Evolutionary conservation across 768 basidiomycete species (phyloP).

Genomic region (Lentinula raphanica): DNA sequence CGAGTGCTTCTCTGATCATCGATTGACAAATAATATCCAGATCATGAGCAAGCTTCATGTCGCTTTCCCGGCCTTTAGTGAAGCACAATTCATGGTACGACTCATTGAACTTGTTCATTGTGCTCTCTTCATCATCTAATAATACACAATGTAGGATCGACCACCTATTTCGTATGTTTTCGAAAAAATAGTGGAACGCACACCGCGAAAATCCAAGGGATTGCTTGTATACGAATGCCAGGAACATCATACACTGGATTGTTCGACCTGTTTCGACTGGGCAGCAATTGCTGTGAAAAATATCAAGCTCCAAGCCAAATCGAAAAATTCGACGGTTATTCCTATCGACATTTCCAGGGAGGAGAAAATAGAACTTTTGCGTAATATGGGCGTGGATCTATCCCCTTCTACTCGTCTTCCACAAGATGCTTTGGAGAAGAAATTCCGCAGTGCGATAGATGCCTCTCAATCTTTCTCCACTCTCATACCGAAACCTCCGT

Average conservation of each 20-base stretch:
- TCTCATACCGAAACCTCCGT: background rate
- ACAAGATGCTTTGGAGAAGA: background rate
- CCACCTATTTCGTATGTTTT: slow-evolving; percentile 16
- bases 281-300: slow-evolving; percentile 11
- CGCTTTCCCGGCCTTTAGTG: slow-evolving; percentile 12
- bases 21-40: slow-evolving; percentile 25
- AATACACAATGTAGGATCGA: slow-evolving; percentile 18
- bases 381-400: slow-evolving; percentile 1
- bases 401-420: slow-evolving; percentile 1
- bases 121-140: no score
- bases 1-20: slow-evolving; percentile 26
- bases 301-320: slow-evolving; percentile 22
- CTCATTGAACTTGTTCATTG: background rate
- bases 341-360: background rate
- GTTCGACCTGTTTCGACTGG: slow-evolving; percentile 32
- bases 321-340: slow-evolving; percentile 3
- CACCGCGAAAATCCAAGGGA: background rate
- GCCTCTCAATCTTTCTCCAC: background rate
- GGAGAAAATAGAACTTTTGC: background rate
- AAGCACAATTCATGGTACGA: slow-evolving; percentile 16
- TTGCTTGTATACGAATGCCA: slow-evolving; percentile 21
- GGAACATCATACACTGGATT: slow-evolving; percentile 24
- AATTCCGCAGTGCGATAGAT: slow-evolving; percentile 3
- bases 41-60: slow-evolving; percentile 22
- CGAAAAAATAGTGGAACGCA: slow-evolving; percentile 14